A percentile compares a stretch with the other conserved stretches of the same genome.
phyloP scores from a whole-genome alignment of 768 basidiomycete genomes.

The Naganishia antarctica region DNA sequence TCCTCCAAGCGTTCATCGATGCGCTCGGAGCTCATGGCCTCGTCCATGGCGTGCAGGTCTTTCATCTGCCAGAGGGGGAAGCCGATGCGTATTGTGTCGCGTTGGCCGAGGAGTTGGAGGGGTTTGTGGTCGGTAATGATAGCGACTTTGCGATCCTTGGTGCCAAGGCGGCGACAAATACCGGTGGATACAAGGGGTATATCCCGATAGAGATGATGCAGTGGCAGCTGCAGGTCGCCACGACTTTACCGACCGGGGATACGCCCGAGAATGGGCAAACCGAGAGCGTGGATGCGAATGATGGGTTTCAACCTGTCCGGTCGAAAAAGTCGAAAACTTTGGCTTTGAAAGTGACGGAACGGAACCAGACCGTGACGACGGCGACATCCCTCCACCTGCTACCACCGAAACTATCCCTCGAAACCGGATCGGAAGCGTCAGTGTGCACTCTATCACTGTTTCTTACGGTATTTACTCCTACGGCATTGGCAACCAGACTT shows the following conservation, averaged over 20 bases:
- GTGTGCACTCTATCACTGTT: conserved; percentile 34
- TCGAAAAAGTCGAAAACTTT: neutral
- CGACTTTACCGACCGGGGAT: conserved; percentile 29
- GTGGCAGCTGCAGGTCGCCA: conserved; percentile 34
- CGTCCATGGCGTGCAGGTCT: conserved; percentile 27
- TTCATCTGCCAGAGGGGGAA: conserved; percentile 42
- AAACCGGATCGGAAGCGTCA: neutral
- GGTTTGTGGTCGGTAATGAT: conserved; percentile 45
- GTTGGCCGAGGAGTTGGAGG: conserved; percentile 42
- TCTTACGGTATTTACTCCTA: conserved; percentile 34
- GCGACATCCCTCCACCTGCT: conserved; percentile 11
- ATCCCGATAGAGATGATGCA: conserved; percentile 46
- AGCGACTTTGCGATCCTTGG: conserved; percentile 40
- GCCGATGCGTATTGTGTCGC: conserved; percentile 45
- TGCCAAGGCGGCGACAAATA: conserved; percentile 6
- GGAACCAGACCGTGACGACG: conserved; percentile 11
- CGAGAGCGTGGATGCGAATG: conserved; percentile 1
- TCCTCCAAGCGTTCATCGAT: conserved; percentile 41
- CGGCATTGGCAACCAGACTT: conserved; percentile 37
- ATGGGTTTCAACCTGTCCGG: conserved; percentile 19
- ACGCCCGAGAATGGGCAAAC: conserved; percentile 5
- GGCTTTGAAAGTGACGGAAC: conserved; percentile 8
- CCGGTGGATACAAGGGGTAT: conserved; percentile 38
- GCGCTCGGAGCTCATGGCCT: conserved; percentile 33
- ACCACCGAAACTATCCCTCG: neutral